Conservation (phyloP, 148 eudicot species). For the Vaccinium corymbosum region DNA sequence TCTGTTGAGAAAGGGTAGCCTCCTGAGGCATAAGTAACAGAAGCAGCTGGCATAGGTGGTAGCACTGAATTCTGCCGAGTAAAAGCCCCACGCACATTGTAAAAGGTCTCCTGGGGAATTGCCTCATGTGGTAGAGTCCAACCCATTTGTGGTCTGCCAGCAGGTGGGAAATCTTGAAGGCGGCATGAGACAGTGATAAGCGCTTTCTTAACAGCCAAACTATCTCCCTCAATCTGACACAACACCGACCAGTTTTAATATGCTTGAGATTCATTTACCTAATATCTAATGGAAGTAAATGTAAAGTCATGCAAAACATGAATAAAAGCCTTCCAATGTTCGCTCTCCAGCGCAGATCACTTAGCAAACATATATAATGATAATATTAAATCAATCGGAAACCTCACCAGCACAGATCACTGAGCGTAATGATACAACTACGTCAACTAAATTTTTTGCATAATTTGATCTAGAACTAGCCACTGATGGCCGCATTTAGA, state of each 20-base stretch:
- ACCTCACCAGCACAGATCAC: neutral
- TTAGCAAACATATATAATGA: neutral
- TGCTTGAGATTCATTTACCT: neutral
- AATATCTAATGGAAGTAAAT: neutral
- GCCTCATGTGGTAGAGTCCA: conserved; percentile 39
- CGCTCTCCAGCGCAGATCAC: neutral
- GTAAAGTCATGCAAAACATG: neutral
- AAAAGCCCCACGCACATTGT: conserved; percentile 25
- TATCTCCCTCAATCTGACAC: conserved; percentile 69
- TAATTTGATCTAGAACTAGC: conserved; percentile 1
- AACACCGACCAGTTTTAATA: conserved; percentile 1
- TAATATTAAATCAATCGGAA: neutral
- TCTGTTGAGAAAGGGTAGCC: conserved; percentile 28
- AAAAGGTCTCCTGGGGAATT: conserved; percentile 28
- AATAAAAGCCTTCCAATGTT: neutral
- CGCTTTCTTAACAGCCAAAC: conserved; percentile 61
- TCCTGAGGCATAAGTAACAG: conserved; percentile 28
- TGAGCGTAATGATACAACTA: neutral
- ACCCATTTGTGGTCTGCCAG: conserved; percentile 26
- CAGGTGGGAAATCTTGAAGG: conserved; percentile 53
- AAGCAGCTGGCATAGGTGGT: conserved; percentile 30
- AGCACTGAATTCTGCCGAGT: conserved; percentile 32
- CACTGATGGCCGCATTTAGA: neutral
- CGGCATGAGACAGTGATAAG: conserved; percentile 59
- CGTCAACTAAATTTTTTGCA: neutral